Percentiles rank a stretch among this genome's conserved stretches.
Conservation (phyloP, 257 asterid genomes). For the Marsdenia floribunda region DNA sequence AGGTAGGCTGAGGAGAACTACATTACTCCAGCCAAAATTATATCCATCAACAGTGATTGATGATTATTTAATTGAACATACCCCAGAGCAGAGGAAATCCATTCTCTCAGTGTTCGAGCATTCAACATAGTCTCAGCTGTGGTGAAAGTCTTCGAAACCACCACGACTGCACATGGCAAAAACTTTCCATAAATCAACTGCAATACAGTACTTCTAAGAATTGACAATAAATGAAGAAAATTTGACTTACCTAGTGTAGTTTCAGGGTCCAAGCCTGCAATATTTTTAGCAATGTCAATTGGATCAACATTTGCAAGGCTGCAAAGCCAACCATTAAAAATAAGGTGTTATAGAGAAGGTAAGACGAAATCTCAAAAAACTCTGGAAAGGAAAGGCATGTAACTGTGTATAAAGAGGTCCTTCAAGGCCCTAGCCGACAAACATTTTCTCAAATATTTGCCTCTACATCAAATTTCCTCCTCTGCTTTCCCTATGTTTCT, state of each 20-base stretch:
- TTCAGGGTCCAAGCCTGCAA: constrained; percentile 84
- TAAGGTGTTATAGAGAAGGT: constrained; percentile 7
- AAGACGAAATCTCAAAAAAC: constrained; percentile 3
- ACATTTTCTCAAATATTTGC: neutral
- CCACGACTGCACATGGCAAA: constrained; percentile 59
- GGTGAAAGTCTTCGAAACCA: constrained; percentile 96
- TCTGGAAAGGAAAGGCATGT: neutral
- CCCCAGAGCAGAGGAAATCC: constrained; percentile 96
- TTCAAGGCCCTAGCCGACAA: neutral
- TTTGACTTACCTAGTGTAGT: constrained; percentile 72
- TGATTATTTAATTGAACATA: constrained; percentile 27
- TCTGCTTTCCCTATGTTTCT: too few species aligned
- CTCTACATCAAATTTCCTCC: neutral
- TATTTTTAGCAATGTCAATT: constrained; percentile 81
- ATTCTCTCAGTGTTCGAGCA: constrained; percentile 94
- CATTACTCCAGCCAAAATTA: neutral
- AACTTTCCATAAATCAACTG: constrained; percentile 1
- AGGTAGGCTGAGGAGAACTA: neutral
- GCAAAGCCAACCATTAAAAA: constrained; percentile 21
- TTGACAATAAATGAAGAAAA: constrained; percentile 8
- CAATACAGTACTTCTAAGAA: neutral
- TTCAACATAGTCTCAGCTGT: constrained; percentile 99
- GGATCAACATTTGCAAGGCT: constrained; percentile 99
- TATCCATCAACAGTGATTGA: constrained; percentile 1
- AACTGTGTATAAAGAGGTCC: neutral